Evolutionary conservation across 2,329 filamentous ascomycete species (phyloP).

Genomic region (Colletotrichum sp.): DNA sequence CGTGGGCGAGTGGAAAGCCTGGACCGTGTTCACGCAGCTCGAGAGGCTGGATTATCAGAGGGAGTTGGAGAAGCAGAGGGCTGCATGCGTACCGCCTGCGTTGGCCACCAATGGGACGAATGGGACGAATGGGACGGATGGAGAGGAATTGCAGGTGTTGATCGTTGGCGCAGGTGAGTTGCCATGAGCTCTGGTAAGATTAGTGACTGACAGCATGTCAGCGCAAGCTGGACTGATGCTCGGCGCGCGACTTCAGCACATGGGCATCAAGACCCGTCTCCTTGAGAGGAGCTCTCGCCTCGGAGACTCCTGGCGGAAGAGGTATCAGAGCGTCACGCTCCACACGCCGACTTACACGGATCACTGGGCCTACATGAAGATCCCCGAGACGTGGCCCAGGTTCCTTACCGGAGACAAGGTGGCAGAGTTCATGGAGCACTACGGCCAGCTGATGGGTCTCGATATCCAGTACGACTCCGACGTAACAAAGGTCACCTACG

Average conservation of each 20-base stretch:
- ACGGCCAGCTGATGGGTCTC: conserved; percentile 52
- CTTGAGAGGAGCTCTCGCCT: conserved; percentile 49
- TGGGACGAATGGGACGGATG: conserved; percentile 29
- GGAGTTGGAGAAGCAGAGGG: background rate
- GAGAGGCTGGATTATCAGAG: conserved; percentile 26
- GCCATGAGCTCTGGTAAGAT: background rate
- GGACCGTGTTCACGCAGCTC: conserved; percentile 28
- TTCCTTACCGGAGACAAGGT: conserved; percentile 51
- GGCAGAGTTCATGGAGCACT: conserved; percentile 52
- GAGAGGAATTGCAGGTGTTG: conserved; percentile 34
- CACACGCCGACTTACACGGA: conserved; percentile 28
- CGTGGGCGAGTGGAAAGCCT: conserved; percentile 26
- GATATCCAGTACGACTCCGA: conserved; percentile 48
- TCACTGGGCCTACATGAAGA: conserved; percentile 28
- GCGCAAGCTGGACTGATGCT: conserved; percentile 47
- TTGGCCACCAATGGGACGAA: conserved; percentile 17
- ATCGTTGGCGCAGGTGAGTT: conserved; percentile 42
- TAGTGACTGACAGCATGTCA: conserved; percentile 17
- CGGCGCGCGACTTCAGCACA: conserved; percentile 33
- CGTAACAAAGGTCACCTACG: conserved; percentile 42
- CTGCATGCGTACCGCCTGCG: background rate
- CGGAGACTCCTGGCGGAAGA: conserved; percentile 54
- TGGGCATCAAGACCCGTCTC: conserved; percentile 37
- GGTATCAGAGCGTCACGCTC: conserved; percentile 40
- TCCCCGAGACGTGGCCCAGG: conserved; percentile 27